Percentiles rank a stretch among this genome's conserved stretches.
Evolutionary conservation across 176 grass and related monocot species (phyloP).

Genomic region (Avena insularis): DNA sequence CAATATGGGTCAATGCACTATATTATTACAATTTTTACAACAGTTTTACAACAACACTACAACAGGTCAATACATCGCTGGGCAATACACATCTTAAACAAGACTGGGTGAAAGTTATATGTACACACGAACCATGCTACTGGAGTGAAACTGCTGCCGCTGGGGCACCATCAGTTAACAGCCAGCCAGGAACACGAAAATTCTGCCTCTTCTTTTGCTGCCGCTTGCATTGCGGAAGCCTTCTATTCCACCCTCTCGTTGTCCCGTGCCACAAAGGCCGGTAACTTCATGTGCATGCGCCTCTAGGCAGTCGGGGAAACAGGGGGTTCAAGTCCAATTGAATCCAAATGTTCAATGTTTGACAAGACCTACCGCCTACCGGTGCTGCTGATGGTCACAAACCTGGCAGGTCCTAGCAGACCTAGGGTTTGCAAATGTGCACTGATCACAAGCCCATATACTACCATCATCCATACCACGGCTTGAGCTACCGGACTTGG

Average conservation of each 20-base stretch:
- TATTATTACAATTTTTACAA: constrained; percentile 34
- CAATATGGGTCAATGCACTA: not conserved
- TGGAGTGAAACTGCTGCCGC: not conserved
- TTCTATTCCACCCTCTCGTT: constrained; percentile 37
- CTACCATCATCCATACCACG: constrained; percentile 68
- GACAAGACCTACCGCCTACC: constrained; percentile 51
- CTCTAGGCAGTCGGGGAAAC: not conserved
- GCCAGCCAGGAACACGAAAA: constrained; percentile 24
- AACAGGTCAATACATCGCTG: not conserved
- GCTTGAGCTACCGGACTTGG: constrained; percentile 57
- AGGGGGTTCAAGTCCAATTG: constrained; percentile 20
- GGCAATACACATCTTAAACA: not conserved
- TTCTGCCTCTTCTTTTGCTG: not conserved
- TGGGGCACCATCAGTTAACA: not conserved
- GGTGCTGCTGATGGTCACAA: constrained; percentile 66
- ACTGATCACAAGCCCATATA: constrained; percentile 90
- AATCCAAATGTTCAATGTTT: constrained; percentile 27
- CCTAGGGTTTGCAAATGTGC: constrained; percentile 88
- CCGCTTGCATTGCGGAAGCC: constrained; percentile 17
- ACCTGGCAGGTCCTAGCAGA: constrained; percentile 71
- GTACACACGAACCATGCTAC: constrained; percentile 34
- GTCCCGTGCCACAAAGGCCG: constrained; percentile 5
- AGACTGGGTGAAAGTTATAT: not conserved
- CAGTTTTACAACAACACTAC: constrained; percentile 33
- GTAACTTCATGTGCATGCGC: constrained; percentile 6